phyloP scores from a whole-genome alignment of 2,329 filamentous ascomycete species.

The Cladosporium velox region DNA sequence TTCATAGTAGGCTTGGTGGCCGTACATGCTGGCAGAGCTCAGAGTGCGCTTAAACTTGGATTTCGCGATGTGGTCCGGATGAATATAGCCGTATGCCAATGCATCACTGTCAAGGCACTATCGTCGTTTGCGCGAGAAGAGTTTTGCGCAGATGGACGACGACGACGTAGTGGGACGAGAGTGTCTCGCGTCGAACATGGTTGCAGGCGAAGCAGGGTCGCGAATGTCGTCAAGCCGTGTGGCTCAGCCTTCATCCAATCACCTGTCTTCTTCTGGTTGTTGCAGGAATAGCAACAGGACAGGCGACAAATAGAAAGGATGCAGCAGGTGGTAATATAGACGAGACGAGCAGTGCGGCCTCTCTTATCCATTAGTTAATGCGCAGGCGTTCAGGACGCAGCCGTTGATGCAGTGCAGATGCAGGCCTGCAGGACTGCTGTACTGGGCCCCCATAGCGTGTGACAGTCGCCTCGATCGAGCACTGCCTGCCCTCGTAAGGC shows the following conservation, averaged over 20 bases:
- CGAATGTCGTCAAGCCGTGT: constrained; percentile 20
- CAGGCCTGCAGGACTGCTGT: constrained; percentile 1
- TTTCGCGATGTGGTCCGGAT: constrained; percentile 6
- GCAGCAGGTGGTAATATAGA: not conserved
- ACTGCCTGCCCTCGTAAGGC: constrained; percentile 5
- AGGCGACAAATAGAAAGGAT: not conserved
- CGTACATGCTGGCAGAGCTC: constrained; percentile 8
- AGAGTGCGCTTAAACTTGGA: constrained; percentile 9
- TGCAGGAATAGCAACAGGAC: not conserved
- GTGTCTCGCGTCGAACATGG: constrained; percentile 16
- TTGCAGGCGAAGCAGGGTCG: constrained; percentile 1
- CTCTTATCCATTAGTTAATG: not conserved
- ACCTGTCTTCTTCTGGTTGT: not conserved
- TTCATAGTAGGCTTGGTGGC: constrained; percentile 7
- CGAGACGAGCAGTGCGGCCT: not conserved
- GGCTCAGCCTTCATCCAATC: constrained; percentile 18
- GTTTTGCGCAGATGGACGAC: constrained; percentile 7
- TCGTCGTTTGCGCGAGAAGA: constrained; percentile 13
- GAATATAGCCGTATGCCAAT: constrained; percentile 17
- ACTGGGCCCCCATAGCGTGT: not conserved
- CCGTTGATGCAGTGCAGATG: not conserved
- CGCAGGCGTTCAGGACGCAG: not conserved
- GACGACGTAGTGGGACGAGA: constrained; percentile 3
- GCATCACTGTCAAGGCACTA: constrained; percentile 11
- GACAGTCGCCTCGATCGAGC: constrained; percentile 8